A percentile compares a stretch with the other conserved stretches of the same genome.
Evolutionary conservation across 495 filamentous ascomycete species (phyloP).

Genomic region (Letharia lupina): DNA sequence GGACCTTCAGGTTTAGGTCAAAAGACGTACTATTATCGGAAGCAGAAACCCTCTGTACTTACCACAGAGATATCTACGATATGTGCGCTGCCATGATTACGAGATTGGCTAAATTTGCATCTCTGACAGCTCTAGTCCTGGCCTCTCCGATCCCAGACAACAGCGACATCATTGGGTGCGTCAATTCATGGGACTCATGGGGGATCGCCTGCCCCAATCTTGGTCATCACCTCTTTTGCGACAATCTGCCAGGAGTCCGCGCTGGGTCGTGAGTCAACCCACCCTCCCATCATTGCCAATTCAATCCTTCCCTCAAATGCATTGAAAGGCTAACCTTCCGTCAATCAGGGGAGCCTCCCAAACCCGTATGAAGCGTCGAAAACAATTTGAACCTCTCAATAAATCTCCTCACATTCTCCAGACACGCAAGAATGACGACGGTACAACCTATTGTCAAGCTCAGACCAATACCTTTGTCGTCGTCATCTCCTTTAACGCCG

Average conservation of each 20-base stretch:
- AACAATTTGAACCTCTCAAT: not conserved
- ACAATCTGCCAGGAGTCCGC: slow-evolving; percentile 6
- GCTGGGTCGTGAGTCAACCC: slow-evolving; percentile 3
- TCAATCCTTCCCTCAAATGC: not conserved
- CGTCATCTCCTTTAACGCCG: not conserved
- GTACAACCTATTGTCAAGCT: slow-evolving; percentile 6
- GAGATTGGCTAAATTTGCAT: not conserved
- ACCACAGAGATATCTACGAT: not conserved
- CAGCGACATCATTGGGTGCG: not conserved
- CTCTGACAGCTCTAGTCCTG: not conserved
- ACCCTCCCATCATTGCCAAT: not conserved
- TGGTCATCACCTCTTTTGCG: slow-evolving; percentile 1
- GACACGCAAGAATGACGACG: not conserved
- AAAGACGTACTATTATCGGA: not conserved
- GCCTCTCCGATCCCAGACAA: not conserved
- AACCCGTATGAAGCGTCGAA: not conserved
- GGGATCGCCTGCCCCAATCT: not conserved
- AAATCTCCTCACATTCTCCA: not conserved
- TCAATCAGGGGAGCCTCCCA: not conserved
- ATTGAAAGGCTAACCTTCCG: not conserved
- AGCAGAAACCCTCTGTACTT: not conserved
- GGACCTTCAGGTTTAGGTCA: not conserved
- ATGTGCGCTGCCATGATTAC: not conserved
- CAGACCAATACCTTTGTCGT: slow-evolving; percentile 4
- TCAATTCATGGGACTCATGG: not conserved